phyloP scores from a whole-genome alignment of 768 basidiomycete genomes.

The Neoboletus brunneissimus region DNA sequence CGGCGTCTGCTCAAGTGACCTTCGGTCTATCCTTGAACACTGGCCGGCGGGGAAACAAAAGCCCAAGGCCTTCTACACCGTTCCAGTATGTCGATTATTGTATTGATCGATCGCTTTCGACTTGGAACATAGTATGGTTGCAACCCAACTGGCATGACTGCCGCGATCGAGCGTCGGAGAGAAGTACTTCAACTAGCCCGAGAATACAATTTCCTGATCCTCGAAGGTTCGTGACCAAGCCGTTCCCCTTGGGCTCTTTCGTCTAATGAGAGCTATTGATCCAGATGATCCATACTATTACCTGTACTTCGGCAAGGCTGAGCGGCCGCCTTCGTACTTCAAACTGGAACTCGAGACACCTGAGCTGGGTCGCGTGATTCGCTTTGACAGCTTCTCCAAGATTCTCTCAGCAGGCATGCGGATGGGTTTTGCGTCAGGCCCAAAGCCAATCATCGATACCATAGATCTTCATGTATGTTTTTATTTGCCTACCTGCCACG shows the following conservation, averaged over 20 bases:
- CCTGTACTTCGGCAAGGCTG: constrained; percentile 65
- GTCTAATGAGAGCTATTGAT: neutral
- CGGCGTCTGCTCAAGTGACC: constrained; percentile 59
- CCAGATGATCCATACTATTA: constrained; percentile 80
- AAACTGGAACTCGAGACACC: constrained; percentile 66
- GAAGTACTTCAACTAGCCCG: constrained; percentile 70
- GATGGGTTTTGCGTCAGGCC: constrained; percentile 79
- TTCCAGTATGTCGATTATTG: constrained; percentile 49
- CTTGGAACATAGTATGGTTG: constrained; percentile 60
- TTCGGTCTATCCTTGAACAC: constrained; percentile 62
- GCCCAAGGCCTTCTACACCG: constrained; percentile 80
- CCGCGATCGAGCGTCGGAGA: constrained; percentile 63
- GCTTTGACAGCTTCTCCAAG: constrained; percentile 91
- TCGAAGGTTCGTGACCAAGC: constrained; percentile 59
- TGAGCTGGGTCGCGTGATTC: constrained; percentile 73
- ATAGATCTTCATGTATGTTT: constrained; percentile 67
- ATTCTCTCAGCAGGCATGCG: constrained; percentile 74
- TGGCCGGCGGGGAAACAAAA: constrained; percentile 73
- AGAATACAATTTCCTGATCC: constrained; percentile 74
- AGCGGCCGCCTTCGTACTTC: constrained; percentile 78
- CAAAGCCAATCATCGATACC: constrained; percentile 58
- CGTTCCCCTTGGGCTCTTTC: neutral
- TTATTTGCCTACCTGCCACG: constrained; percentile 14
- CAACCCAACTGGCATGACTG: constrained; percentile 84
- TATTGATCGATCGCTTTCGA: constrained; percentile 5